Conservation (phyloP, 2,329 filamentous ascomycete genomes). For the Stemphylium lycopersici region DNA sequence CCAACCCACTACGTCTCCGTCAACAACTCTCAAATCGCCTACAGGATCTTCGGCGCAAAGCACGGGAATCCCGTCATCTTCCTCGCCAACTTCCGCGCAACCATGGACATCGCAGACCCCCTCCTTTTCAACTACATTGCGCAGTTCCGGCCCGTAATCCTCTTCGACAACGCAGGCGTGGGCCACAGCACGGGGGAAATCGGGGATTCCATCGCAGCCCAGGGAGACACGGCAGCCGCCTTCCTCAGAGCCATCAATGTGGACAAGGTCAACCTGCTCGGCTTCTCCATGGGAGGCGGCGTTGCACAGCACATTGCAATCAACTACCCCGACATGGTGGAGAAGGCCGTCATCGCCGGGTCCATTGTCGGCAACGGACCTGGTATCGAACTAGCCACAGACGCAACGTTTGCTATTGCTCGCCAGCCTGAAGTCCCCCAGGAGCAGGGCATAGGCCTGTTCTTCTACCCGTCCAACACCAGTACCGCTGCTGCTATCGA, state of each 20-base stretch:
- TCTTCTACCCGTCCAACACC: slow-evolving; percentile 17
- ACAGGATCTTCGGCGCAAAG: slow-evolving; percentile 22
- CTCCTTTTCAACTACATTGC: slow-evolving; percentile 54
- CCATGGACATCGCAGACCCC: slow-evolving; percentile 34
- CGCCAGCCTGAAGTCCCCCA: neutral
- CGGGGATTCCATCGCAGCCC: slow-evolving; percentile 47
- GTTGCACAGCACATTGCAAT: slow-evolving; percentile 56
- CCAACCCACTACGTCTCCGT: slow-evolving; percentile 12
- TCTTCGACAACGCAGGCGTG: slow-evolving; percentile 58
- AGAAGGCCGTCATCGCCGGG: slow-evolving; percentile 54
- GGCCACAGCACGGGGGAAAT: slow-evolving; percentile 55
- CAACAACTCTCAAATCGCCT: slow-evolving; percentile 23
- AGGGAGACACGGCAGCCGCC: slow-evolving; percentile 36
- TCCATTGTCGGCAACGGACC: slow-evolving; percentile 30
- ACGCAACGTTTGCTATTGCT: too few relatives aligned
- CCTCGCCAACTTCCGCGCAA: slow-evolving; percentile 30
- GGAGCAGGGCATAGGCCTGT: slow-evolving; percentile 3
- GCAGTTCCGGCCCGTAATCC: slow-evolving; percentile 51
- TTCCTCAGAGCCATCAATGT: slow-evolving; percentile 42
- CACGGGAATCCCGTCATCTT: slow-evolving; percentile 24
- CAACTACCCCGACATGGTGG: slow-evolving; percentile 42
- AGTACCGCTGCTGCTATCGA: slow-evolving; percentile 8
- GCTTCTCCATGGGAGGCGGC: slow-evolving; percentile 59
- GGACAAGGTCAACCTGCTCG: slow-evolving; percentile 54
- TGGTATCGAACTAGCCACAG: neutral